These are phyloP conservation scores for Suillus brevipes DNA, from an alignment of 768 basidiomycete genomes.

Conservation along the genomic window DNA sequence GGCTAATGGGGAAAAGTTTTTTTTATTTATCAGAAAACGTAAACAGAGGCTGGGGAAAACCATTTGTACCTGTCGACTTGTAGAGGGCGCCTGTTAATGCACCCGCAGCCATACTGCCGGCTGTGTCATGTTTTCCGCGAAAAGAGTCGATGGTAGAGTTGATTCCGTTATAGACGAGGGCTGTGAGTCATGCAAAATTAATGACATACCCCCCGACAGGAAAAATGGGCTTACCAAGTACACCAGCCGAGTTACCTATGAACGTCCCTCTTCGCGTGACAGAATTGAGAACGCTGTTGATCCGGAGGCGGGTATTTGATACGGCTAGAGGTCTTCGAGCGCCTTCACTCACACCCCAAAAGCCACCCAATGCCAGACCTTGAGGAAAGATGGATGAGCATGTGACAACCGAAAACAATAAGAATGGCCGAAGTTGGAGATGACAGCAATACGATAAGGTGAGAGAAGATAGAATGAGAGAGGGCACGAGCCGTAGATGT, in stretches of 20 bases:
- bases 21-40: conserved; percentile 35
- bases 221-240: conserved; percentile 74
- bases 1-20: conserved; percentile 56
- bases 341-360: conserved; percentile 96
- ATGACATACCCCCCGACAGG: conserved; percentile 39
- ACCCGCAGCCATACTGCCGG: conserved; percentile 91
- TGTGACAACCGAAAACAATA: conserved; percentile 86
- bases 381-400: conserved; percentile 59
- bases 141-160: conserved; percentile 90
- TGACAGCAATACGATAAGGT: conserved; percentile 66
- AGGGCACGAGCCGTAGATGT: conserved; percentile 53
- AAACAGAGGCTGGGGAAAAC: conserved; percentile 30
- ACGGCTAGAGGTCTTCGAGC: conserved; percentile 83
- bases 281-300: conserved; percentile 96
- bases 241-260: conserved; percentile 97
- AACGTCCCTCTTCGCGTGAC: conserved; percentile 96
- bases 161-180: conserved; percentile 93
- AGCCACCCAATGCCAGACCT: conserved; percentile 94
- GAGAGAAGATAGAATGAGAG: conserved; percentile 49
- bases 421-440: conserved; percentile 60
- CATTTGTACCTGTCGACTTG: conserved; percentile 85
- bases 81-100: conserved; percentile 87
- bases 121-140: conserved; percentile 88
- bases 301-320: conserved; percentile 82
- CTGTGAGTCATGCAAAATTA: conserved; percentile 48